A percentile compares a stretch with the other conserved stretches of the same genome.
Conservation (phyloP, 768 basidiomycete species). For the Dendrothele bispora region DNA sequence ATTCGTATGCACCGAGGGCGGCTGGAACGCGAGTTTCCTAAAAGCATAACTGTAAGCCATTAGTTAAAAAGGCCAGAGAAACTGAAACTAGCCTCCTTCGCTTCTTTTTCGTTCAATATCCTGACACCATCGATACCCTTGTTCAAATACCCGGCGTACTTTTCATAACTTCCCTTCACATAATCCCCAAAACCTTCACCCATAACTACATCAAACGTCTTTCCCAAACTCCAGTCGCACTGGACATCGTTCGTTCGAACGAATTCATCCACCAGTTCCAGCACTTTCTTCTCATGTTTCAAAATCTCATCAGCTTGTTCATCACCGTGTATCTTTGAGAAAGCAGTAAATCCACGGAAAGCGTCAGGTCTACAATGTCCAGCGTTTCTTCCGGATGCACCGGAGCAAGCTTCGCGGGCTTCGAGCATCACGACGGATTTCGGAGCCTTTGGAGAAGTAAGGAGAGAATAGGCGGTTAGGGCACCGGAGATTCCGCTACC, state of each 20-base stretch:
- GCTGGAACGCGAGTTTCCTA: constrained; percentile 29
- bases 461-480: constrained; percentile 27
- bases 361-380: constrained; percentile 26
- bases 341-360: too few relatives aligned
- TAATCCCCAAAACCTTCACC: constrained; percentile 10
- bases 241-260: constrained; percentile 16
- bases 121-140: constrained; percentile 14
- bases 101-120: constrained; percentile 16
- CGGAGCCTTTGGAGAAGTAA: constrained; percentile 19
- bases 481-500: constrained; percentile 36
- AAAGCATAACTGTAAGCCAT: background rate
- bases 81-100: constrained; percentile 5
- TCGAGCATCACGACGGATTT: constrained; percentile 37
- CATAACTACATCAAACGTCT: constrained; percentile 19
- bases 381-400: constrained; percentile 28
- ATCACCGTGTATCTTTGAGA: constrained; percentile 33
- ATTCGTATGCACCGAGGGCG: constrained; percentile 30
- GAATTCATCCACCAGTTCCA: constrained; percentile 11
- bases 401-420: constrained; percentile 36
- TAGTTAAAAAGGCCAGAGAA: background rate
- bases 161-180: constrained; percentile 7
- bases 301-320: constrained; percentile 33
- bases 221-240: constrained; percentile 21
- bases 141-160: constrained; percentile 16
- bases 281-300: constrained; percentile 15